Evolutionary conservation across 257 asterid genomes (phyloP).

Genomic region (Solanum chmielewskii): DNA sequence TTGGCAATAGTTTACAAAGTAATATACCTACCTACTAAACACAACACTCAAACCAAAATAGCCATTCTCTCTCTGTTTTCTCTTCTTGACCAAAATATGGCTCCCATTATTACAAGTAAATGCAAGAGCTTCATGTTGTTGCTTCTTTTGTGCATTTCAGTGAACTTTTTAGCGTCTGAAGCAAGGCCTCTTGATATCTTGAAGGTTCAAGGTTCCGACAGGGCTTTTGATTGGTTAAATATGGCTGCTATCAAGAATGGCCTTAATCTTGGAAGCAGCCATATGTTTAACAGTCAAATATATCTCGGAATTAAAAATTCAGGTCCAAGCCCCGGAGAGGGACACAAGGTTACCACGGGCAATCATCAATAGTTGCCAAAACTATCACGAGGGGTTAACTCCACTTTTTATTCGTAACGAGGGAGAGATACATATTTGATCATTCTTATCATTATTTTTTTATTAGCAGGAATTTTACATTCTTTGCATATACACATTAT

Average conservation of each 20-base stretch:
- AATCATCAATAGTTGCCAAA: neutral
- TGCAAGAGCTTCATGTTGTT: neutral
- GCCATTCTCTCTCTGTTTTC: constrained; percentile 1
- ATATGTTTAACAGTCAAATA: neutral
- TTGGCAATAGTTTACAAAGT: neutral
- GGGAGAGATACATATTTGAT: neutral
- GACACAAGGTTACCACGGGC: constrained; percentile 2
- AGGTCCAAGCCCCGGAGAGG: constrained; percentile 25
- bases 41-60: neutral
- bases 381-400: neutral
- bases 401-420: neutral
- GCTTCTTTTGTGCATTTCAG: constrained; percentile 5
- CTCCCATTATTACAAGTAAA: neutral
- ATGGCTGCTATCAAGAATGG: constrained; percentile 2
- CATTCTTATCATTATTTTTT: neutral
- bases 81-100: neutral
- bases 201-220: neutral
- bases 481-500: neutral
- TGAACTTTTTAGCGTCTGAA: constrained; percentile 1
- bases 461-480: neutral
- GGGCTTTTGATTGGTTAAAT: neutral
- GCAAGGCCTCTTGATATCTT: constrained; percentile 26
- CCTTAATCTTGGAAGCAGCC: constrained; percentile 4
- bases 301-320: constrained; percentile 13
- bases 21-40: neutral